These are phyloP conservation scores for Corymbia maculata DNA, from an alignment of 345 rosid species.

Conservation along the genomic window DNA sequence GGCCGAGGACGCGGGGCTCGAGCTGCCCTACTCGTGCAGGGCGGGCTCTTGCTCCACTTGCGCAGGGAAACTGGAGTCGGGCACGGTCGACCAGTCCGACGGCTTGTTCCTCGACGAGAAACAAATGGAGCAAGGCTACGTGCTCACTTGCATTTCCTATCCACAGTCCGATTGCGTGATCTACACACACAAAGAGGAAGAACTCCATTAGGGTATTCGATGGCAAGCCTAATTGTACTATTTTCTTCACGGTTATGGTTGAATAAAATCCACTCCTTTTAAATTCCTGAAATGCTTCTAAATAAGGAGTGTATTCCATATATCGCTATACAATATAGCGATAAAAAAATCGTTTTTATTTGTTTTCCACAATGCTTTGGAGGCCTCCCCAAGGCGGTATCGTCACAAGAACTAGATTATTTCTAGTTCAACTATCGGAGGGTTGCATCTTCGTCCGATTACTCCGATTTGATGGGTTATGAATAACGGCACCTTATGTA, in stretches of 20 bases:
- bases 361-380: not conserved
- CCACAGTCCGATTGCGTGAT: constrained; percentile 75
- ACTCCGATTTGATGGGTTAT: not conserved
- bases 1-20: constrained; percentile 72
- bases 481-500: too few species aligned
- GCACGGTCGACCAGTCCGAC: constrained; percentile 74
- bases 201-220: constrained; percentile 23
- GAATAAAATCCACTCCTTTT: not conserved
- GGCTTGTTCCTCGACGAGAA: constrained; percentile 70
- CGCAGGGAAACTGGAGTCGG: constrained; percentile 54
- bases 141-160: constrained; percentile 70
- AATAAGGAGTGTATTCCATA: not conserved
- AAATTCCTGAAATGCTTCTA: not conserved
- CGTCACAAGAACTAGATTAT: not conserved
- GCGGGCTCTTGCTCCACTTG: constrained; percentile 94
- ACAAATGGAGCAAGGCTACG: constrained; percentile 43
- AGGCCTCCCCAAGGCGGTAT: not conserved
- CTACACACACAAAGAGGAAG: constrained; percentile 75
- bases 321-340: not conserved
- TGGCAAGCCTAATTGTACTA: too few species aligned
- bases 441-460: not conserved
- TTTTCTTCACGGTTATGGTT: not conserved
- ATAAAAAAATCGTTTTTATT: not conserved
- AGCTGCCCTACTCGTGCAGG: constrained; percentile 84
- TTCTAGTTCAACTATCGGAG: not conserved